phyloP scores from a whole-genome alignment of 1,139 yeast species.

The Geotrichum candidum region DNA sequence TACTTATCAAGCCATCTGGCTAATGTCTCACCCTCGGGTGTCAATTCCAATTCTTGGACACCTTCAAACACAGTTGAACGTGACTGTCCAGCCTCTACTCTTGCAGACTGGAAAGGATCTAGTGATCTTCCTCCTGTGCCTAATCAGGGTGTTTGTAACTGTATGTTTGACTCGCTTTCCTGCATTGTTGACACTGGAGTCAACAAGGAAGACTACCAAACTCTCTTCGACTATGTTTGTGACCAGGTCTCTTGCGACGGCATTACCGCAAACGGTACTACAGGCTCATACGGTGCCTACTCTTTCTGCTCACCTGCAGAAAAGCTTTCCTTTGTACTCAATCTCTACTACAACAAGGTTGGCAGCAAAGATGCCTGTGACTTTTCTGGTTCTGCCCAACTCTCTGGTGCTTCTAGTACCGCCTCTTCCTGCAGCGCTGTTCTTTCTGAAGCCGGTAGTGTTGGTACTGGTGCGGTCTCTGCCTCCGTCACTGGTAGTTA shows the following conservation, averaged over 20 bases:
- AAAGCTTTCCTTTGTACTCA: slow-evolving; percentile 56
- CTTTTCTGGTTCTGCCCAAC: slow-evolving; percentile 52
- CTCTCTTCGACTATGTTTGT: slow-evolving; percentile 51
- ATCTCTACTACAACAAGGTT: slow-evolving; percentile 50
- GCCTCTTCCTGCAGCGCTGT: slow-evolving; percentile 46
- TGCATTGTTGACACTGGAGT: slow-evolving; percentile 49
- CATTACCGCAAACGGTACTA: slow-evolving; percentile 47
- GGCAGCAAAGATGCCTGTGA: slow-evolving; percentile 42
- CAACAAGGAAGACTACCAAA: slow-evolving; percentile 45
- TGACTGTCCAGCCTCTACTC: slow-evolving; percentile 47
- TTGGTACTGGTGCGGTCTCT: slow-evolving; percentile 26
- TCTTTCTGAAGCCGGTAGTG: slow-evolving; percentile 28
- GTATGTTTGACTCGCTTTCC: slow-evolving; percentile 44
- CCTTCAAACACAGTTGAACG: slow-evolving; percentile 44
- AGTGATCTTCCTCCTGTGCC: slow-evolving; percentile 65
- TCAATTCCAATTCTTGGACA: slow-evolving; percentile 46
- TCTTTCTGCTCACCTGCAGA: slow-evolving; percentile 54
- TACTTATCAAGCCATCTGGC: slow-evolving; percentile 49
- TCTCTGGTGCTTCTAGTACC: slow-evolving; percentile 47
- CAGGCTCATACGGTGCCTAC: slow-evolving; percentile 51
- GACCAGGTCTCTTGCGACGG: slow-evolving; percentile 39
- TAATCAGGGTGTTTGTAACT: slow-evolving; percentile 52
- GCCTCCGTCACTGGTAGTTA: slow-evolving; percentile 22
- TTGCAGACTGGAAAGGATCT: slow-evolving; percentile 49
- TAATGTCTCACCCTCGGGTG: slow-evolving; percentile 53